Evolutionary conservation across 225 moss, liverwort and hornwort species (phyloP).

Genomic region (Pseudisothecium myosuroides): DNA sequence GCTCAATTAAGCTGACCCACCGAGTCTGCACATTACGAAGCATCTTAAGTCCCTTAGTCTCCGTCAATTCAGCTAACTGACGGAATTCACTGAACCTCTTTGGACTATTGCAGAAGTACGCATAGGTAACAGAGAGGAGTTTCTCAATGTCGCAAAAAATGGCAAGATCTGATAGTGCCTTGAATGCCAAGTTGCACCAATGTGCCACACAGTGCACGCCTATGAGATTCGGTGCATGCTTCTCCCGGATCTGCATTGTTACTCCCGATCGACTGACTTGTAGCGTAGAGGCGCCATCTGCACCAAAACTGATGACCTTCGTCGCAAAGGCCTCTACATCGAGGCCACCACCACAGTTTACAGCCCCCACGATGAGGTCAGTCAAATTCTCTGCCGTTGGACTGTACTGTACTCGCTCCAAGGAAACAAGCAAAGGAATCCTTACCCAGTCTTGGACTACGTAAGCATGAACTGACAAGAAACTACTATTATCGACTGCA

Average conservation of each 20-base stretch:
- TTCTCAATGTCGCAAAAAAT: neutral
- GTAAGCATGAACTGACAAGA: too few species aligned
- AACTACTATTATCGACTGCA: too few species aligned
- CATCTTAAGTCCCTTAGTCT: too few species aligned
- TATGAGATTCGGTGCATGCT: neutral
- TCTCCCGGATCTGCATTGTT: accelerated
- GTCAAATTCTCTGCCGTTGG: neutral
- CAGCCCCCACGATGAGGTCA: neutral
- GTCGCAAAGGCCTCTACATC: accelerated
- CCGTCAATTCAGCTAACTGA: too few species aligned
- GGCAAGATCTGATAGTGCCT: neutral
- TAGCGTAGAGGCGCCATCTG: neutral
- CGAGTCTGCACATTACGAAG: too few species aligned
- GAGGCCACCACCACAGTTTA: neutral
- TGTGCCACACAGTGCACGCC: neutral
- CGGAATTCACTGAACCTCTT: neutral
- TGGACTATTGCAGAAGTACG: neutral
- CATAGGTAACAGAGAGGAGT: accelerated
- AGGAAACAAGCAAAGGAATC: neutral
- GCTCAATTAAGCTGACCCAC: too few species aligned
- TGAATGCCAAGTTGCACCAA: neutral
- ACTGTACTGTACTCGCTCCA: accelerated
- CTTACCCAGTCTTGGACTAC: too few species aligned
- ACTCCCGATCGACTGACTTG: neutral
- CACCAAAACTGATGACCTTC: neutral